Percentiles rank a stretch among this genome's conserved stretches.
phyloP scores from a whole-genome alignment of 345 rosid genomes.

The Conringia planisiliqua region DNA sequence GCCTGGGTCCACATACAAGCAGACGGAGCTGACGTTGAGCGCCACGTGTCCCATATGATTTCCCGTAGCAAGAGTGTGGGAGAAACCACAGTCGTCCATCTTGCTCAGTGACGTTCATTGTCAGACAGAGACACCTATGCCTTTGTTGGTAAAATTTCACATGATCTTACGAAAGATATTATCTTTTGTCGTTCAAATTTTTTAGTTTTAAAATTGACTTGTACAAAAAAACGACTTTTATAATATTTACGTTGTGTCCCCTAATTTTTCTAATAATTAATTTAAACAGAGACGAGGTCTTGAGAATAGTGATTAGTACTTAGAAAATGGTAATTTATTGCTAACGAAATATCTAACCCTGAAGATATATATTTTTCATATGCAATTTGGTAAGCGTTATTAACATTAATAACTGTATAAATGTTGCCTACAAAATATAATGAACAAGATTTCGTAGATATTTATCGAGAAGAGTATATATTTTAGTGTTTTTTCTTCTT shows the following conservation, averaged over 20 bases:
- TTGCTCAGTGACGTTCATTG: slow-evolving; percentile 16
- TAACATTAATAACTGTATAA: too few species aligned
- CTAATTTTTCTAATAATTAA: neutral
- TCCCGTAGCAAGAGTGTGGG: slow-evolving; percentile 16
- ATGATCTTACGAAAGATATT: neutral
- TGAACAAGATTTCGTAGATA: neutral
- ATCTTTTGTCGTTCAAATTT: neutral
- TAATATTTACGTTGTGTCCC: too few species aligned
- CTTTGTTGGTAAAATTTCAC: slow-evolving; percentile 21
- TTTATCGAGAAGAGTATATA: neutral
- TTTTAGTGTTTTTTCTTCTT: neutral
- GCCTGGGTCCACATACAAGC: slow-evolving; percentile 21
- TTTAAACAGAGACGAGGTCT: too few species aligned
- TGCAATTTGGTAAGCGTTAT: too few species aligned
- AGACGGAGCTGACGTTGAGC: neutral
- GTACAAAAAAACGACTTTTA: too few species aligned
- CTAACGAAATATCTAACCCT: too few species aligned
- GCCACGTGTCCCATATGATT: slow-evolving; percentile 28
- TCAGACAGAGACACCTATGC: slow-evolving; percentile 20
- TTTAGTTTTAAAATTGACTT: neutral
- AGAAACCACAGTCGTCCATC: slow-evolving; percentile 34
- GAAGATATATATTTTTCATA: too few species aligned
- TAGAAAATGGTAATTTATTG: too few species aligned
- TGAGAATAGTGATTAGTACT: too few species aligned
- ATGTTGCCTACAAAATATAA: too few species aligned